Evolutionary conservation across 1,139 yeast species (phyloP).

Genomic region (Groenewaldozyma sp.): DNA sequence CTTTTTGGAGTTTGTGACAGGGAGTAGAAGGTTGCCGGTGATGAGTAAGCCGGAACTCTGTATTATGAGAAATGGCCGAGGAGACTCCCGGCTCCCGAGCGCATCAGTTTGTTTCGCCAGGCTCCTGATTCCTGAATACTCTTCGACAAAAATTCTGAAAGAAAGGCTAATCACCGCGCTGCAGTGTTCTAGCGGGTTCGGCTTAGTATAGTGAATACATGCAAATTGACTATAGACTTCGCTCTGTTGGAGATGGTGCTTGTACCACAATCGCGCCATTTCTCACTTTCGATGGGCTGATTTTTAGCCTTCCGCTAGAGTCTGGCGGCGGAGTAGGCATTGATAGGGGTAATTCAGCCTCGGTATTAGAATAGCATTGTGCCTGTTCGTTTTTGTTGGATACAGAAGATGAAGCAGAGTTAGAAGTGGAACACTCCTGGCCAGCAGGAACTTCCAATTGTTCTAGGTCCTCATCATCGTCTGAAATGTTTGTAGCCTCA

Average conservation of each 20-base stretch:
- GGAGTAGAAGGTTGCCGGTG: conserved; percentile 21
- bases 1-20: conserved; percentile 25
- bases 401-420: background rate
- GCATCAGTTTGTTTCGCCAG: conserved; percentile 24
- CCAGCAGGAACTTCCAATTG: background rate
- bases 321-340: no score
- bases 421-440: background rate
- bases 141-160: conserved; percentile 11
- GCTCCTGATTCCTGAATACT: conserved; percentile 22
- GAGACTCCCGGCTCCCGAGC: conserved; percentile 19
- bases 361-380: no score
- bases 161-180: conserved; percentile 18
- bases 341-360: no score
- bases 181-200: conserved; percentile 24
- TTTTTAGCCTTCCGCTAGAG: no score
- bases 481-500: no score
- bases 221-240: no score
- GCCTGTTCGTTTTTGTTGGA: background rate
- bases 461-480: background rate
- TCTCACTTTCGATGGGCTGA: no score
- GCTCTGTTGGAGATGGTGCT: no score
- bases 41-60: conserved; percentile 18
- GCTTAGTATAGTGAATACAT: conserved; percentile 19
- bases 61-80: conserved; percentile 18
- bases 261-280: no score